phyloP scores from a whole-genome alignment of 2,329 filamentous ascomycete species.

The Pseudohalonectria lignicola region DNA sequence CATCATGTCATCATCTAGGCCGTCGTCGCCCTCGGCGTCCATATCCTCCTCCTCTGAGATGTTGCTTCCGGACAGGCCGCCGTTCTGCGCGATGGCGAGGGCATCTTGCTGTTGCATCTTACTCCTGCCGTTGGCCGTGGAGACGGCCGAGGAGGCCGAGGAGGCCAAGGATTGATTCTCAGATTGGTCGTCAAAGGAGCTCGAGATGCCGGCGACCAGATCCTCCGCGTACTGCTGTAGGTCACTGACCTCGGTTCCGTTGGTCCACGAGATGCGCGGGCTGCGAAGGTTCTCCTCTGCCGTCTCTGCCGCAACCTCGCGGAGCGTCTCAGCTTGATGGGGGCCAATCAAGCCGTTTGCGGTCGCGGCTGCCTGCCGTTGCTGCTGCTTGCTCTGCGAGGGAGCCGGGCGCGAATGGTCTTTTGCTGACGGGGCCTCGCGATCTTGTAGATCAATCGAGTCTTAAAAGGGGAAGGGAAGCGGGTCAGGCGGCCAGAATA shows the following conservation, averaged over 20 bases:
- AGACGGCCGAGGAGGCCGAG: constrained; percentile 12
- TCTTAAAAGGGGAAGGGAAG: constrained; percentile 39
- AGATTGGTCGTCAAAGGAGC: constrained; percentile 22
- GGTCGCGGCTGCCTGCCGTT: too few species aligned
- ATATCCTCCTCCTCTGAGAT: constrained; percentile 51
- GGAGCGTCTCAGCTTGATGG: constrained; percentile 78
- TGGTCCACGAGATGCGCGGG: constrained; percentile 39
- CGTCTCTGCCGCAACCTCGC: constrained; percentile 67
- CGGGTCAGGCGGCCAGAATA: constrained; percentile 1
- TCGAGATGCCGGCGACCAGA: constrained; percentile 26
- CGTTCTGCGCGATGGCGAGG: constrained; percentile 51
- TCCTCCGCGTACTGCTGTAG: constrained; percentile 35
- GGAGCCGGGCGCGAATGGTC: constrained; percentile 55
- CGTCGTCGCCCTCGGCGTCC: constrained; percentile 43
- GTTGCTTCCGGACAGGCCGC: constrained; percentile 34
- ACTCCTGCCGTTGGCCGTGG: constrained; percentile 11
- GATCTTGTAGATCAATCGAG: constrained; percentile 89
- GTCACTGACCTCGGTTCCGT: constrained; percentile 29
- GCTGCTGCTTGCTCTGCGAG: constrained; percentile 36
- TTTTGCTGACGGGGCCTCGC: constrained; percentile 70
- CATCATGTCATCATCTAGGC: constrained; percentile 90
- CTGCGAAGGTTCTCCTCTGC: constrained; percentile 49
- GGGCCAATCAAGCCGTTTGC: constrained; percentile 46
- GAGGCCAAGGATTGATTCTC: constrained; percentile 6
- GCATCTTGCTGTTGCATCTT: constrained; percentile 41